Evolutionary conservation across 257 asterid genomes (phyloP).

Genomic region (Haberlea rhodopensis): DNA sequence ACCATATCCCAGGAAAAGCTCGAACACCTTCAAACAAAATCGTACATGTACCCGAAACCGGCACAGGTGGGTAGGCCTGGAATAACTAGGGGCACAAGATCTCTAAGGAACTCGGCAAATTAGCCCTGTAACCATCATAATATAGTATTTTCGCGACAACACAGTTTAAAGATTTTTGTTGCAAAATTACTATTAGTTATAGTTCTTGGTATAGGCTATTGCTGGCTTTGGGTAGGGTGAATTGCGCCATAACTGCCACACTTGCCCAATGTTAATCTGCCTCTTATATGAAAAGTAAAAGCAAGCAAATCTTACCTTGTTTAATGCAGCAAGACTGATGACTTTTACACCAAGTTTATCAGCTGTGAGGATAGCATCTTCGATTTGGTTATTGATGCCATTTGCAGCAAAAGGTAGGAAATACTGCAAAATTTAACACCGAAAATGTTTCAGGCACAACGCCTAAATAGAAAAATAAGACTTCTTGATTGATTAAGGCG

Average conservation of each 20-base stretch:
- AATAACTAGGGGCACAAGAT: too few species aligned
- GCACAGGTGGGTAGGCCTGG: too few species aligned
- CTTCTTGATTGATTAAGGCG: neutral
- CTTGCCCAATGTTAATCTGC: too few species aligned
- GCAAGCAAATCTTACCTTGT: constrained; percentile 52
- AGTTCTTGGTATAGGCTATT: too few species aligned
- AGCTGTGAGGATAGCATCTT: constrained; percentile 89
- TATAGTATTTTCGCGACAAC: too few species aligned
- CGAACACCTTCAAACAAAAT: neutral
- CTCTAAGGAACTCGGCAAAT: too few species aligned
- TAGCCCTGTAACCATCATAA: too few species aligned
- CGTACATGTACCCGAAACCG: neutral
- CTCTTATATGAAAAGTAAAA: neutral
- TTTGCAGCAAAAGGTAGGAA: constrained; percentile 84
- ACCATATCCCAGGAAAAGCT: too few species aligned
- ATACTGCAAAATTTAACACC: constrained; percentile 58
- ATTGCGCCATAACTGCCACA: too few species aligned
- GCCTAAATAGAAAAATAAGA: neutral
- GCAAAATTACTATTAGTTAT: neutral
- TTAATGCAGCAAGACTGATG: constrained; percentile 90
- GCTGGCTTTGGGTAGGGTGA: too few species aligned
- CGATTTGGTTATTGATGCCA: constrained; percentile 86
- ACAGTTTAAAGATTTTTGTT: neutral
- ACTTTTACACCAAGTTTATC: constrained; percentile 87
- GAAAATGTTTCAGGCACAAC: constrained; percentile 22